Evolutionary conservation across 306 rosid genomes (phyloP).

Genomic region (Medicago ruthenica): DNA sequence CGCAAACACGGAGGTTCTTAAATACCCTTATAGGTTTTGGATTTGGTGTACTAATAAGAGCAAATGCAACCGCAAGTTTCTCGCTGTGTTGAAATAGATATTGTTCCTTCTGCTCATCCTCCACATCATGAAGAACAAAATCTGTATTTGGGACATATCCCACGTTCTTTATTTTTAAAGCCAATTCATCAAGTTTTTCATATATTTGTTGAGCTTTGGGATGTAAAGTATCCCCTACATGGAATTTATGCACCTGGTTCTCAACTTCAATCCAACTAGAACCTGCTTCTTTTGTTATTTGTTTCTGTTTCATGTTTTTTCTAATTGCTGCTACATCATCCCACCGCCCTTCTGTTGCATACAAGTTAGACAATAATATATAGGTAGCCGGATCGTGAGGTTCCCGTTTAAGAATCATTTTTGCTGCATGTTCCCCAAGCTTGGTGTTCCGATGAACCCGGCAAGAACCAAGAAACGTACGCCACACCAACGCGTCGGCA

Average conservation of each 20-base stretch:
- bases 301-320: constrained; percentile 60
- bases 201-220: constrained; percentile 62
- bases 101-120: constrained; percentile 68
- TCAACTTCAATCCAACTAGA: constrained; percentile 72
- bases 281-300: constrained; percentile 63
- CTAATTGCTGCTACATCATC: constrained; percentile 64
- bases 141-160: constrained; percentile 67
- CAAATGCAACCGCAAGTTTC: constrained; percentile 74
- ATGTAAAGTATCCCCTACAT: constrained; percentile 72
- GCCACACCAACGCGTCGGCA: constrained; percentile 71
- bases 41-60: constrained; percentile 55
- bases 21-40: constrained; percentile 63
- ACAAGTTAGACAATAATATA: constrained; percentile 66
- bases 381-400: constrained; percentile 67
- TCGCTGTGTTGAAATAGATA: constrained; percentile 72
- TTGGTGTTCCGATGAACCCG: constrained; percentile 60
- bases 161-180: constrained; percentile 52
- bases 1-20: constrained; percentile 69
- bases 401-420: constrained; percentile 64
- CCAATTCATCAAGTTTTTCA: constrained; percentile 56
- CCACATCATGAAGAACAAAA: constrained; percentile 76
- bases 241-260: constrained; percentile 63
- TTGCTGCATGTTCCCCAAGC: constrained; percentile 69
- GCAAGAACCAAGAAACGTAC: constrained; percentile 73
- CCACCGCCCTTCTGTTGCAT: constrained; percentile 63